Evolutionary conservation across 1,139 yeast genomes (phyloP), one percentile per base, ranked within the genome.

Genomic region (Ogataea hybrid): DNA sequence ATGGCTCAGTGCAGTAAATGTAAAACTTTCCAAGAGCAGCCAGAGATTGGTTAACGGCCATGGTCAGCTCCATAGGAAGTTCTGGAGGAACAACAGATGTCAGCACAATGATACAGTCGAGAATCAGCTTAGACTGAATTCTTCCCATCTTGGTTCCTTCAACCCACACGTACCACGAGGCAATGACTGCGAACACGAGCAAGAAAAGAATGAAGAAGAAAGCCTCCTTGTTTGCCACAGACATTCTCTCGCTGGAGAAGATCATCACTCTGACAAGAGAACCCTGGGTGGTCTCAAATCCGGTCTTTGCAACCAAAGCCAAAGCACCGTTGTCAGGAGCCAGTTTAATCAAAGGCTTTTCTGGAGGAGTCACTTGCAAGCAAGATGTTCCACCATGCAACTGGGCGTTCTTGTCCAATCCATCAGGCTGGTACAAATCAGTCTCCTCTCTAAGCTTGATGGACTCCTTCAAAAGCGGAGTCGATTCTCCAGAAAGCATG

Each of bases 71-170:
- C 98, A 92, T 94, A 41, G 99, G 99, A 54, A 92, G 76, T 69
- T 92, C 99, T 40, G 99, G 98, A 32, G 99, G 99, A 33, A 92
- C 99, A 53, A 92, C 99, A 37, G 97, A 90, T 16, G 99, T 92
- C 55, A 92, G 78, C 57, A 92, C 94, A 61, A 92, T 79, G 53
- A 92, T 85, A 81, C 98, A 94, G 67, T 92, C 97, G 62, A 92
- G 76, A 54, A 92, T 83, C 62, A 92, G 78, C 68, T 92, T 92
- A 43, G 95, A 86, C 65, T 92, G 95, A 57, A 87, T 79, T 69
- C 98, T 84, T 57, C 96, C 97, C 87, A 87, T 84, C 64, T 76
- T 82, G 29, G 95, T 84, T 67, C 99, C 98, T 68, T 92, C 96
- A 47, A 84, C 84, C 99, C 99, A 92, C 42, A 92, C 98, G 62